Evolutionary conservation across 495 filamentous ascomycete genomes (phyloP).

Genomic region (Margaritispora aquatica): DNA sequence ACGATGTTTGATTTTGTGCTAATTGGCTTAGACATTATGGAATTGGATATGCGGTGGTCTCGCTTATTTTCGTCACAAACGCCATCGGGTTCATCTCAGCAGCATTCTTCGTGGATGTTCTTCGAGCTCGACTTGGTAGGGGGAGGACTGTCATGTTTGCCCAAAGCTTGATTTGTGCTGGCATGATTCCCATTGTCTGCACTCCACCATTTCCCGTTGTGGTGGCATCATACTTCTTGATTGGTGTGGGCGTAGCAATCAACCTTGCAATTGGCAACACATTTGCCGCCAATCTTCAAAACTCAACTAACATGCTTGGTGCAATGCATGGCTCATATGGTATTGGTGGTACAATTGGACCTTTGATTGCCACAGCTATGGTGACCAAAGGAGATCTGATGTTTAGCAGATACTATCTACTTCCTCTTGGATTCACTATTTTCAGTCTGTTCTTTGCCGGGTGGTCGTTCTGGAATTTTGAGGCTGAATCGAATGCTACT

Average conservation of each 20-base stretch:
- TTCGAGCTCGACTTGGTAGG: constrained; percentile 56
- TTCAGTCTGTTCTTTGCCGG: constrained; percentile 41
- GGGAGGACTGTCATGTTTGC: constrained; percentile 54
- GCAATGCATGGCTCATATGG: constrained; percentile 66
- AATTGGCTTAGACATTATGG: constrained; percentile 46
- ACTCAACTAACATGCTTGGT: constrained; percentile 56
- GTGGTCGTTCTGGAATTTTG: constrained; percentile 55
- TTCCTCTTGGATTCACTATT: constrained; percentile 44
- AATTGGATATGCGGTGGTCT: constrained; percentile 69
- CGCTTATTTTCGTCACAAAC: constrained; percentile 73
- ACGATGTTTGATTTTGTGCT: constrained; percentile 11
- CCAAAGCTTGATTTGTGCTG: constrained; percentile 39
- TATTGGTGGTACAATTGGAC: constrained; percentile 27
- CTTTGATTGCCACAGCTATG: constrained; percentile 64
- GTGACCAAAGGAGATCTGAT: constrained; percentile 35
- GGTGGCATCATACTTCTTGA: constrained; percentile 56
- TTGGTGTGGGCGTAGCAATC: constrained; percentile 61
- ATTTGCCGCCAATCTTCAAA: constrained; percentile 63
- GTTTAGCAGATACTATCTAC: constrained; percentile 58
- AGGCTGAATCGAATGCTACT: constrained; percentile 35
- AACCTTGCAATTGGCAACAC: constrained; percentile 69
- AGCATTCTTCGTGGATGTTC: constrained; percentile 55
- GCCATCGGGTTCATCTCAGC: constrained; percentile 71
- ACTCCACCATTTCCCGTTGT: constrained; percentile 64
- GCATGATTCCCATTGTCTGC: constrained; percentile 57